These are phyloP conservation scores for Phialophora tarda DNA, from an alignment of 2,329 filamentous ascomycete genomes.

Conservation along the genomic window DNA sequence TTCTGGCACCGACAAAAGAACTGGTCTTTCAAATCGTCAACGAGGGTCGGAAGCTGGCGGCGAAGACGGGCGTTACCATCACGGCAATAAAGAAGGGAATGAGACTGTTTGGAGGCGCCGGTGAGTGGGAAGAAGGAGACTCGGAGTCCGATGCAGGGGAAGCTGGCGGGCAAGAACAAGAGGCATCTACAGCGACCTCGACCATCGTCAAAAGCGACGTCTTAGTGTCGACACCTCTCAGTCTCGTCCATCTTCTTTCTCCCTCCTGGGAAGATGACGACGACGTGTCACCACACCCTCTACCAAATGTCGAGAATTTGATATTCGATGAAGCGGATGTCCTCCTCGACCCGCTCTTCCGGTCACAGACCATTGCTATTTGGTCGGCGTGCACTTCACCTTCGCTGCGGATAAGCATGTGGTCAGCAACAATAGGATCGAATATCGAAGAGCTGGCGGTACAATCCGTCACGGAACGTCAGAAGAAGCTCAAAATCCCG, in stretches of 20 bases:
- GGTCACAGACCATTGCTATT: slow-evolving; percentile 82
- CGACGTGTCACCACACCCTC: slow-evolving; percentile 51
- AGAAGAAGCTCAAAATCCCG: slow-evolving; percentile 46
- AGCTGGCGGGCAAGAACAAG: slow-evolving; percentile 47
- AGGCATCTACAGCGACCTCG: slow-evolving; percentile 41
- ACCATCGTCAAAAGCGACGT: slow-evolving; percentile 73
- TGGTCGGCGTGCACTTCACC: slow-evolving; percentile 78
- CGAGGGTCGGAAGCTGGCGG: slow-evolving; percentile 81
- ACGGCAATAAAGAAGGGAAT: slow-evolving; percentile 86
- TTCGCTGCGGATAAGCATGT: slow-evolving; percentile 76
- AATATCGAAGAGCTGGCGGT: slow-evolving; percentile 81
- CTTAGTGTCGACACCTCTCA: slow-evolving; percentile 77
- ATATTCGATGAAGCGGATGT: slow-evolving; percentile 95
- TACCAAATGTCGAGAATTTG: slow-evolving; percentile 74
- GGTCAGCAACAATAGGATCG: slow-evolving; percentile 97
- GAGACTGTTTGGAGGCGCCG: slow-evolving; percentile 54
- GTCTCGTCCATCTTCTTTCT: slow-evolving; percentile 75
- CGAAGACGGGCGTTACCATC: slow-evolving; percentile 78
- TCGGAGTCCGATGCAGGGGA: slow-evolving; percentile 46
- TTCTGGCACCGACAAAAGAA: slow-evolving; percentile 80
- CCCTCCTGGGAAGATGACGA: slow-evolving; percentile 43
- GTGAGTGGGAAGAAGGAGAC: slow-evolving; percentile 45
- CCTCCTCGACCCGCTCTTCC: slow-evolving; percentile 86
- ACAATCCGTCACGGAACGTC: slow-evolving; percentile 67
- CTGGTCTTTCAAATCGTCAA: slow-evolving; percentile 79